Base-by-base conservation (phyloP, 345 rosid species). In the Aethionema arabicum region DNA sequence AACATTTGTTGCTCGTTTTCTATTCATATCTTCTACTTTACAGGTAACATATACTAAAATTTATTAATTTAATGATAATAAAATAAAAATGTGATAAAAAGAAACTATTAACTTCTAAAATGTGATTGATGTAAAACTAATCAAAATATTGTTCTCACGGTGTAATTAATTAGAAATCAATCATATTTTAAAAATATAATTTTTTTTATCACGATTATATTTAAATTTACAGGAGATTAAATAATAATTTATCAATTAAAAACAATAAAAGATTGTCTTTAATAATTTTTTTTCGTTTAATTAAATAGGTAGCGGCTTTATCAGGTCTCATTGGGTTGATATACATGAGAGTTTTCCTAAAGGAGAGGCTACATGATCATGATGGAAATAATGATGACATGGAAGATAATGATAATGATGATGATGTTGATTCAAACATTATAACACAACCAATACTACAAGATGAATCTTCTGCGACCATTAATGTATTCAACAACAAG, bases 271-370 rank as follows among this genome's bases (percentile, higher is more conserved):
- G 27, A 21, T 21, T 21, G 13, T 2, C 1, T 38, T 13, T 16
- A 35, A 43, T 14, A 5, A 38, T 57, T 39, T 21, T 21, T 21
- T 21, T 21, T 21, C 2, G 27, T 21, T 21, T 21, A 21, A 21
- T 21, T 21, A 2, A 21, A 21, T 70, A 88, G 95, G 77, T 83
- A 30, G 82, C 95, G 38, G 74, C 92, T 4, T 13, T 67, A 47
- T 72, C 72, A 29, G 78, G 82, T 0, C 77, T 83, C 72, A 53
- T 78, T 60, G 90, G 82, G 8, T 59, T 70, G 9, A 82, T 74
- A 14, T 88, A 91, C 82, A 85, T 86, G 98, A 84, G 90, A 72
- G 48, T 84, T 68, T 86, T 91, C 50, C 82, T 91, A 31, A 56
- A 80, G 72, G 96, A 91, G 38, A 84, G 76, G 54, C 13, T 66